phyloP scores from a whole-genome alignment of 208 protist genomes.

The Endotrypanum monterogeii region DNA sequence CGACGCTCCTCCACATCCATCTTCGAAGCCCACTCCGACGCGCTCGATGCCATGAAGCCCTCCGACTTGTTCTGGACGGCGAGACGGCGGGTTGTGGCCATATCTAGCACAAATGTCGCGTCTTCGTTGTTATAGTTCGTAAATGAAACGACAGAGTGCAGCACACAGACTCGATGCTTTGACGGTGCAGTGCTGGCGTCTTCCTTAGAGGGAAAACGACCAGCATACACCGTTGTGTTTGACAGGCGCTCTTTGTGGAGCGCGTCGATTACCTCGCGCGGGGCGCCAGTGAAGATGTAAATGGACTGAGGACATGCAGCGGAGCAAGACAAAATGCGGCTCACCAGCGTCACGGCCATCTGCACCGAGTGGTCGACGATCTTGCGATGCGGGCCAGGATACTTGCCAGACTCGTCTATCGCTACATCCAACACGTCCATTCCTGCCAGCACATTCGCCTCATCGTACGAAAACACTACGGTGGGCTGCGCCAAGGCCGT shows the following conservation, averaged over 20 bases:
- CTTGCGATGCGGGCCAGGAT: slow-evolving; percentile 57
- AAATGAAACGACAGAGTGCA: slow-evolving; percentile 32
- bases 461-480: slow-evolving; percentile 74
- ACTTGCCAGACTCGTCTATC: slow-evolving; percentile 57
- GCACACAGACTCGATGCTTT: slow-evolving; percentile 72
- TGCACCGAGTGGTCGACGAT: slow-evolving; percentile 60
- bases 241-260: slow-evolving; percentile 46
- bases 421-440: slow-evolving; percentile 79
- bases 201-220: slow-evolving; percentile 42
- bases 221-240: slow-evolving; percentile 61
- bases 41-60: slow-evolving; percentile 65
- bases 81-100: slow-evolving; percentile 68
- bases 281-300: slow-evolving; percentile 72
- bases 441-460: slow-evolving; percentile 65
- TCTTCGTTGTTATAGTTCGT: slow-evolving; percentile 52
- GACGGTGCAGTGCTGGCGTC: slow-evolving; percentile 12
- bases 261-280: slow-evolving; percentile 53
- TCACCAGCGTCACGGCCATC: slow-evolving; percentile 53
- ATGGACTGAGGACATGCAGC: slow-evolving; percentile 52
- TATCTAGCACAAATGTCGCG: slow-evolving; percentile 77
- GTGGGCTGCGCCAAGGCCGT: slow-evolving; percentile 15
- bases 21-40: slow-evolving; percentile 76
- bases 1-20: slow-evolving; percentile 65
- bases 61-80: slow-evolving; percentile 64
- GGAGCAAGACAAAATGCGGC: slow-evolving; percentile 32